Evolutionary conservation across 2,329 filamentous ascomycete species (phyloP).

Genomic region (Diaporthe nobilis): DNA sequence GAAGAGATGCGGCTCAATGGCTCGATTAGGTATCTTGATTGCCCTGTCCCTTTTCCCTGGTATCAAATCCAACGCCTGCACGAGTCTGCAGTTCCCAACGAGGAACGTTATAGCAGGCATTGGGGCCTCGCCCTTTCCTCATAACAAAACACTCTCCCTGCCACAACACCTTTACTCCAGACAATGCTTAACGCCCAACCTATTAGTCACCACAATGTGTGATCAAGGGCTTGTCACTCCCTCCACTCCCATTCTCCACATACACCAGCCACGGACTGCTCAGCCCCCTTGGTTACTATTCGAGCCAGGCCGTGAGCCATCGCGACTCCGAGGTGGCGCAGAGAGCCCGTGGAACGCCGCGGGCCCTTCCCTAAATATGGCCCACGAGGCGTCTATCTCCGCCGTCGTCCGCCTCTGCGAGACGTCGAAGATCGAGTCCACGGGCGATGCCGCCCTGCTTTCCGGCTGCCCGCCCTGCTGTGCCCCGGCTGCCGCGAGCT

Average conservation of each 20-base stretch:
- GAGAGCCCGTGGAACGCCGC: constrained; percentile 30
- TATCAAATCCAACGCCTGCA: constrained; percentile 4
- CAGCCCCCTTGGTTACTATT: constrained; percentile 12
- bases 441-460: constrained; percentile 12
- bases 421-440: constrained; percentile 32
- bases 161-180: constrained; percentile 7
- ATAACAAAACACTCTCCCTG: neutral
- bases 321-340: constrained; percentile 29
- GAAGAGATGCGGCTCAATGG: neutral
- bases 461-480: neutral
- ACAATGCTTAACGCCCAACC: neutral
- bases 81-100: neutral
- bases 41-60: neutral
- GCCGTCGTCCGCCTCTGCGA: neutral
- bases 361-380: constrained; percentile 2
- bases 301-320: constrained; percentile 30
- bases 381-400: constrained; percentile 28
- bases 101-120: neutral
- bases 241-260: neutral
- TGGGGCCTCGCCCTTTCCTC: neutral
- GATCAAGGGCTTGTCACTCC: neutral
- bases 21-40: neutral
- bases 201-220: neutral
- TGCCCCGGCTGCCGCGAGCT: neutral
- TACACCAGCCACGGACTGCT: neutral